phyloP scores from a whole-genome alignment of 768 basidiomycete genomes.

The Mycena metata region DNA sequence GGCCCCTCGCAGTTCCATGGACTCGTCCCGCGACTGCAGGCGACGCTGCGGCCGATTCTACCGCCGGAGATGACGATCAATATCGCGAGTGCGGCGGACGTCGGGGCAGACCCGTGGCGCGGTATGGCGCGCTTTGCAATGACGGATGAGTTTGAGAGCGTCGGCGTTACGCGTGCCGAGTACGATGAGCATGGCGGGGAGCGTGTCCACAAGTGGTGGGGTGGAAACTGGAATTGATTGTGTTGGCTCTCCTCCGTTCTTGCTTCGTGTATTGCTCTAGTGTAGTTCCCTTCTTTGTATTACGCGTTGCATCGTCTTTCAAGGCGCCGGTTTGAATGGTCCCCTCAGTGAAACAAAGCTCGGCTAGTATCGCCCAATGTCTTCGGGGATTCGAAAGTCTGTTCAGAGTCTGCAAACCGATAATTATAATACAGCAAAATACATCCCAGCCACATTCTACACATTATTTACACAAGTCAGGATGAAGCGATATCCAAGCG shows the following conservation, averaged over 20 bases:
- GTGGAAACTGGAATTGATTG: slow-evolving; percentile 85
- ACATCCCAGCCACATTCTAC: no score
- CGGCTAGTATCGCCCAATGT: no score
- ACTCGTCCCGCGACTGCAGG: slow-evolving; percentile 74
- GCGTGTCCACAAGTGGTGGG: slow-evolving; percentile 90
- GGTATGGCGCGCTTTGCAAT: slow-evolving; percentile 88
- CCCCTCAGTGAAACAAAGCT: no score
- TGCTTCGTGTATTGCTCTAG: slow-evolving; percentile 19
- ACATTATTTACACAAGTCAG: neutral
- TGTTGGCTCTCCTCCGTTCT: slow-evolving; percentile 38
- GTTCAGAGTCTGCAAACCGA: no score
- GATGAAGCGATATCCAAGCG: slow-evolving; percentile 43
- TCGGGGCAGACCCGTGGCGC: slow-evolving; percentile 85
- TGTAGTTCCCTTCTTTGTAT: neutral
- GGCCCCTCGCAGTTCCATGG: slow-evolving; percentile 82
- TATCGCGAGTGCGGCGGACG: slow-evolving; percentile 76
- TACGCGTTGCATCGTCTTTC: no score
- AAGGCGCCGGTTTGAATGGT: no score
- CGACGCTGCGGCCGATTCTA: slow-evolving; percentile 84
- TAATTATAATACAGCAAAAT: no score
- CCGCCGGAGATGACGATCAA: slow-evolving; percentile 84
- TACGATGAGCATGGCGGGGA: slow-evolving; percentile 94
- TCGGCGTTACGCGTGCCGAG: slow-evolving; percentile 80
- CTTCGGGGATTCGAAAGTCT: no score
- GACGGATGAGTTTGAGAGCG: slow-evolving; percentile 65